Conservation (phyloP, 176 grass and related monocot genomes). For the Tillandsia leiboldiana region DNA sequence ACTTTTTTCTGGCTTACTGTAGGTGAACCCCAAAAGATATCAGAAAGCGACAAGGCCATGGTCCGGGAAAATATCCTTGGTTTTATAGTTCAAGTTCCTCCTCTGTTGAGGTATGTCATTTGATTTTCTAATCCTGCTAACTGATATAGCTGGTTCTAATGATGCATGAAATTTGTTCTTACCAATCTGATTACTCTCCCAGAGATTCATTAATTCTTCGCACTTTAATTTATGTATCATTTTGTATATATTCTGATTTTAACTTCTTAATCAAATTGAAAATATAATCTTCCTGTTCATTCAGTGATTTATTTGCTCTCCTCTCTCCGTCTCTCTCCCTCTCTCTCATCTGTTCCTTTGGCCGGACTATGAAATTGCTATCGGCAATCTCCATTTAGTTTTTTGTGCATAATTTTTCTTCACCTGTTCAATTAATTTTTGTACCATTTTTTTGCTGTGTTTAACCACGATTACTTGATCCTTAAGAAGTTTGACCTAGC, state of each 20-base stretch:
- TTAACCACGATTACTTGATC: too few species aligned
- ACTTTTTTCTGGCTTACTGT: constrained; percentile 18
- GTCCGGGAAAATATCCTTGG: constrained; percentile 80
- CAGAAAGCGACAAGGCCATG: constrained; percentile 60
- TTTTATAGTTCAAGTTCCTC: constrained; percentile 84
- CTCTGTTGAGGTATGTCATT: constrained; percentile 69
- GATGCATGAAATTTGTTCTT: constrained; percentile 9
- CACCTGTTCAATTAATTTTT: not conserved
- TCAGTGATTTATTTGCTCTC: not conserved
- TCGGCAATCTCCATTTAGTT: not conserved
- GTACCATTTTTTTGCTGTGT: too few species aligned
- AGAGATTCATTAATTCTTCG: not conserved
- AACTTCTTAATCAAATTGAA: not conserved
- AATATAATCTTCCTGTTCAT: not conserved
- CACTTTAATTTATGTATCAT: not conserved
- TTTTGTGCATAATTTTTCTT: not conserved
- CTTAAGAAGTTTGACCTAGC: too few species aligned
- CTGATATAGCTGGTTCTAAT: not conserved
- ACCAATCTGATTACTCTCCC: not conserved
- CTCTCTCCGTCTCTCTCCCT: not conserved
- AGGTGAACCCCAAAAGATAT: constrained; percentile 58
- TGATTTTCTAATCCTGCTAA: not conserved
- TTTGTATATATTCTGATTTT: not conserved
- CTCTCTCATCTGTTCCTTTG: not conserved
- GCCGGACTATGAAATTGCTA: not conserved